Conservation (phyloP, 345 rosid species). For the Mercurialis annua region DNA sequence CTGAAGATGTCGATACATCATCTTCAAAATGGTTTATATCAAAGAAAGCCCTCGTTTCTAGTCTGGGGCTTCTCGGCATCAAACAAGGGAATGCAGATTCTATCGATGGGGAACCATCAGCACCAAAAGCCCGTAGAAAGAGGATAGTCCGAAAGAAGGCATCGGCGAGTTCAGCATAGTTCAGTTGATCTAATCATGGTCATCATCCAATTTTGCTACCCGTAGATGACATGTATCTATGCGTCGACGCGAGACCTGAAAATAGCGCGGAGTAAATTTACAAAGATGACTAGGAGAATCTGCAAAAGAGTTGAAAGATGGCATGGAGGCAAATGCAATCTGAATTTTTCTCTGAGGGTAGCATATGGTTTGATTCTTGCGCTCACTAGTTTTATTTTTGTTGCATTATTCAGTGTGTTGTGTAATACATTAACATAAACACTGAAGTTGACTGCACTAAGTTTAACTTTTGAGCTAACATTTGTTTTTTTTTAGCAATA, state of each 20-base stretch:
- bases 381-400: background rate
- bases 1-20: slow-evolving; percentile 40
- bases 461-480: slow-evolving; percentile 3
- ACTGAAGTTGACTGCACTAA: background rate
- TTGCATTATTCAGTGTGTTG: background rate
- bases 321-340: background rate
- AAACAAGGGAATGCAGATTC: slow-evolving; percentile 48
- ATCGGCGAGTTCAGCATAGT: slow-evolving; percentile 39
- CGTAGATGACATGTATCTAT: background rate
- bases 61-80: slow-evolving; percentile 75
- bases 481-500: background rate
- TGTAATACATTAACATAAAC: slow-evolving; percentile 3
- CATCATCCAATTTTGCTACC: slow-evolving; percentile 31
- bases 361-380: slow-evolving; percentile 2
- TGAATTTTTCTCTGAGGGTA: slow-evolving; percentile 2
- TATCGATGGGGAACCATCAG: slow-evolving; percentile 36
- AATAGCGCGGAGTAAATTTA: background rate
- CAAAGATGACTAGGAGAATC: background rate
- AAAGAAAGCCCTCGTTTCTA: slow-evolving; percentile 68
- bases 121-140: slow-evolving; percentile 71
- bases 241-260: slow-evolving; percentile 6
- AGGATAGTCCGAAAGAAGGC: slow-evolving; percentile 82
- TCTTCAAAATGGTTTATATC: slow-evolving; percentile 82
- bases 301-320: background rate
- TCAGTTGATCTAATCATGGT: background rate